phyloP scores from a whole-genome alignment of 345 rosid genomes.

The Ceriops zippeliana region DNA sequence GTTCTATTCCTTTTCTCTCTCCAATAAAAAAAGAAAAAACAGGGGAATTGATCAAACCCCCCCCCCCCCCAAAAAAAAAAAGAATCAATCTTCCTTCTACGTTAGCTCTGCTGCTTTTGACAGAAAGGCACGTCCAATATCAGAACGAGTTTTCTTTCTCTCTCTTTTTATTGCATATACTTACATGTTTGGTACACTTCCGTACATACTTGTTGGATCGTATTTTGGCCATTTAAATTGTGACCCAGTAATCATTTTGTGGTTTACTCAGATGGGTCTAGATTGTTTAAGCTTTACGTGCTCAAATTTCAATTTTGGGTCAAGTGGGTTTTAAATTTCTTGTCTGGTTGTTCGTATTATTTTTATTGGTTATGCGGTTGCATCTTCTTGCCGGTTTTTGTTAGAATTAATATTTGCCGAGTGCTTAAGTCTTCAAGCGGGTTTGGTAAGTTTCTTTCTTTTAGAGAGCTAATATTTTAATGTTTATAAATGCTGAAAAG shows the following conservation, averaged over 20 bases:
- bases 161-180: background rate
- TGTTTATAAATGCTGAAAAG: too few relatives aligned
- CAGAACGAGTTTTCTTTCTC: background rate
- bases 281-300: background rate
- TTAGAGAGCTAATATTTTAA: too few relatives aligned
- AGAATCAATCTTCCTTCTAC: background rate
- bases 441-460: too few relatives aligned
- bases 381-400: background rate
- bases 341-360: background rate
- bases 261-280: constrained; percentile 1
- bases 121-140: background rate
- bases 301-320: background rate
- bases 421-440: too few relatives aligned
- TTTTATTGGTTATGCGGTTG: background rate
- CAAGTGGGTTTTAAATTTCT: too few relatives aligned
- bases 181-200: background rate
- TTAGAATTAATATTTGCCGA: too few relatives aligned
- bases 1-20: background rate
- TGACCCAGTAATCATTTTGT: background rate
- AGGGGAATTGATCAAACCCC: background rate
- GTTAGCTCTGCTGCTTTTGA: background rate
- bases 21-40: background rate
- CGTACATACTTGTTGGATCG: background rate
- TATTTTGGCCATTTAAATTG: background rate
- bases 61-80: background rate